A percentile compares a stretch with the other conserved stretches of the same genome.
Evolutionary conservation across 2,329 filamentous ascomycete species (phyloP).

Genomic region (Colletotrichum sublineola): DNA sequence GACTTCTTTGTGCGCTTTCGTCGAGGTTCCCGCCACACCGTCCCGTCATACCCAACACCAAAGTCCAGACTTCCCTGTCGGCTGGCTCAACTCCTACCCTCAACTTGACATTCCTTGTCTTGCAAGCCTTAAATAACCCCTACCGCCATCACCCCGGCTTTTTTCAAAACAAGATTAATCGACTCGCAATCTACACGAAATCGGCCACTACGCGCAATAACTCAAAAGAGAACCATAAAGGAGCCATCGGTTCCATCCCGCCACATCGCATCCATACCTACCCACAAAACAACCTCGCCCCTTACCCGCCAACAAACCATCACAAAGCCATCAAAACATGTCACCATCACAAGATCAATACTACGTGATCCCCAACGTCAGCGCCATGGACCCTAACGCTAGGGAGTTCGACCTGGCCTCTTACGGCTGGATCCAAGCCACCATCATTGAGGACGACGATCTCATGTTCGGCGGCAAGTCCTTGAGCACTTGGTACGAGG

Average conservation of each 20-base stretch:
- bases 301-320: constrained; percentile 16
- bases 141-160: constrained; percentile 33
- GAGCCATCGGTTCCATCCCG: constrained; percentile 28
- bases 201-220: constrained; percentile 15
- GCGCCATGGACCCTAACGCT: constrained; percentile 51
- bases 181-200: constrained; percentile 31
- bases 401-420: constrained; percentile 52
- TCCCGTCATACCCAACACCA: constrained; percentile 31
- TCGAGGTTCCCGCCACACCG: constrained; percentile 11
- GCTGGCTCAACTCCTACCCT: constrained; percentile 5
- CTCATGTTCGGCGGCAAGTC: constrained; percentile 72
- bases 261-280: constrained; percentile 5
- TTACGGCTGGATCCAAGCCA: constrained; percentile 65
- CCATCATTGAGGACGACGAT: constrained; percentile 72
- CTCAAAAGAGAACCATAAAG: constrained; percentile 38
- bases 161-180: constrained; percentile 31
- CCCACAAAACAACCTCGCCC: constrained; percentile 3
- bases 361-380: constrained; percentile 52
- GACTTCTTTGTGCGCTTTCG: constrained; percentile 40
- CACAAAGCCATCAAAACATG: constrained; percentile 33
- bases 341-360: constrained; percentile 41
- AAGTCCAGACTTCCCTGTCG: constrained; percentile 37
- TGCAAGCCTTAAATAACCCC: constrained; percentile 33
- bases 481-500: constrained; percentile 71
- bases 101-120: constrained; percentile 25